These are phyloP conservation scores for Claviceps arundinis DNA, from an alignment of 2,329 filamentous ascomycete species.

Conservation along the genomic window DNA sequence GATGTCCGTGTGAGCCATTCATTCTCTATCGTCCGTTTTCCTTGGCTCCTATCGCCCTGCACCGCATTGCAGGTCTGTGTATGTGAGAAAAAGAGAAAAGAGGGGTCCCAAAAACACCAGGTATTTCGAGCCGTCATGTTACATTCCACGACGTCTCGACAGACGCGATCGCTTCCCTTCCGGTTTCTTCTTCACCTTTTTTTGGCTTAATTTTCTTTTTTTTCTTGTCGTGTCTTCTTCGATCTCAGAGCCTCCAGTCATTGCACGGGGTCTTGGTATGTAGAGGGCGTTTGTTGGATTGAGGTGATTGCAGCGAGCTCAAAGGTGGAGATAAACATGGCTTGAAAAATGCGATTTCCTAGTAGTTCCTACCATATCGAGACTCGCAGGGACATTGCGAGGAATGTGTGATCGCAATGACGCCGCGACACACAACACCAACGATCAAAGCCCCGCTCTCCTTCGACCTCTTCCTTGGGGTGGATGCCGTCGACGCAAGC, in stretches of 20 bases:
- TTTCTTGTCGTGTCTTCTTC: too few relatives aligned
- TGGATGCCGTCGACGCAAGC: background rate
- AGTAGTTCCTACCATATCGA: background rate
- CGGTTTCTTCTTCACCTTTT: too few relatives aligned
- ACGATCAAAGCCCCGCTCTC: background rate
- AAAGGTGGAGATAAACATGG: background rate
- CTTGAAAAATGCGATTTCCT: background rate
- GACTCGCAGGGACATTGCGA: background rate
- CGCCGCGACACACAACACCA: background rate
- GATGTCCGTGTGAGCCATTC: too few relatives aligned
- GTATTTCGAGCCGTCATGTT: background rate
- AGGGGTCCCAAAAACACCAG: too few relatives aligned
- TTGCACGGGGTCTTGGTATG: background rate
- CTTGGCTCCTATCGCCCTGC: too few relatives aligned
- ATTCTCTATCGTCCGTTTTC: too few relatives aligned
- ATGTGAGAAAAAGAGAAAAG: too few relatives aligned
- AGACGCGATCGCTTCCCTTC: too few relatives aligned
- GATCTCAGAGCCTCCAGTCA: too few relatives aligned
- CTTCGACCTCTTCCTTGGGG: background rate
- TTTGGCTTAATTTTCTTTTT: too few relatives aligned
- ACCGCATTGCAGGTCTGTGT: too few relatives aligned
- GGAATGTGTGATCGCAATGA: background rate
- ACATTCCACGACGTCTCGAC: background rate
- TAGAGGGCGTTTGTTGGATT: background rate
- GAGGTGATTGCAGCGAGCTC: background rate